These are phyloP conservation scores for Irpex sp. DNA, from an alignment of 1,284 basidiomycete species.

Conservation along the genomic window DNA sequence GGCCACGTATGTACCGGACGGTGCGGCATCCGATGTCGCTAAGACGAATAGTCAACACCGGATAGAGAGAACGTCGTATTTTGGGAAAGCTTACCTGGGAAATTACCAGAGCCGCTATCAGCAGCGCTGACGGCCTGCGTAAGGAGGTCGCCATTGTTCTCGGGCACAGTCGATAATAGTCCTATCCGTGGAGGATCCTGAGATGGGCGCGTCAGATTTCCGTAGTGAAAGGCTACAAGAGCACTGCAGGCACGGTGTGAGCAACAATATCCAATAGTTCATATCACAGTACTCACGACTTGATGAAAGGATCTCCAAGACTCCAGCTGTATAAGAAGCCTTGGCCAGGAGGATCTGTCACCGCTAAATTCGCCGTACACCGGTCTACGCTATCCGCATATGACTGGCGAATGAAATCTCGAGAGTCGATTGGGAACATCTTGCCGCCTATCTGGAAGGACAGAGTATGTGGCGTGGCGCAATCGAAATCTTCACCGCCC, in stretches of 20 bases:
- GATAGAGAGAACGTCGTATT: not conserved
- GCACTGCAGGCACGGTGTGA: conserved; percentile 18
- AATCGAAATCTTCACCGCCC: conserved; percentile 32
- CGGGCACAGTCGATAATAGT: conserved; percentile 61
- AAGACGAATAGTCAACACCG: not conserved
- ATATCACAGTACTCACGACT: conserved; percentile 28
- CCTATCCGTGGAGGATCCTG: conserved; percentile 63
- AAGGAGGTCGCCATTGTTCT: conserved; percentile 40
- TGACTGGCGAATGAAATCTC: conserved; percentile 50
- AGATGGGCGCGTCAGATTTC: conserved; percentile 59
- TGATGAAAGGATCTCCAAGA: conserved; percentile 38
- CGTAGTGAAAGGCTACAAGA: conserved; percentile 53
- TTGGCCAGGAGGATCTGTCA: conserved; percentile 47
- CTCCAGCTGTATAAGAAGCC: conserved; percentile 36
- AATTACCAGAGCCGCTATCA: conserved; percentile 31
- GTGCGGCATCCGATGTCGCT: conserved; percentile 28
- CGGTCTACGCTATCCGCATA: conserved; percentile 34
- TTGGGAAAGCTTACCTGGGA: conserved; percentile 34
- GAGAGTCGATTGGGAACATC: conserved; percentile 62
- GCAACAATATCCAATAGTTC: not conserved
- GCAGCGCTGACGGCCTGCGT: conserved; percentile 37
- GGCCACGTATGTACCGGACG: conserved; percentile 19
- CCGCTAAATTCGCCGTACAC: conserved; percentile 34
- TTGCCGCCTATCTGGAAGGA: conserved; percentile 60
- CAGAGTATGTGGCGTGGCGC: conserved; percentile 48